Evolutionary conservation across 2,329 filamentous ascomycete genomes (phyloP), one percentile per base, ranked within the genome.

Genomic region (Akanthomyces dipterigenus): DNA sequence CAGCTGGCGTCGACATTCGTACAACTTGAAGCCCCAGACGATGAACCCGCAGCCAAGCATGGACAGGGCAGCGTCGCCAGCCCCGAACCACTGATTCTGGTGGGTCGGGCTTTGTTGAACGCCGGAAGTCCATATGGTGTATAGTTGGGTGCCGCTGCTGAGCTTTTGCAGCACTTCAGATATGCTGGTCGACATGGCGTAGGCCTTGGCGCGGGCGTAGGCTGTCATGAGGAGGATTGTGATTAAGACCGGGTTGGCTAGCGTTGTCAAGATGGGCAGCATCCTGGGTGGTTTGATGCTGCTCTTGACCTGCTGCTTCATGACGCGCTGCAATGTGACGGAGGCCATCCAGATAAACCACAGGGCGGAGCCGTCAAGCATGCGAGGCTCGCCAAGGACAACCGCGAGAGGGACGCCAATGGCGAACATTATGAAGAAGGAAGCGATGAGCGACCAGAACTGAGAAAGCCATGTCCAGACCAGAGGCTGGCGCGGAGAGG

Each of bases 11-110:
- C 79, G 78, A 68, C 78, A 81, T 64, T 81, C 79, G 65, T 77
- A 81, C 3, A 83, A 72, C 68, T 82, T 83, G 64, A 83, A 76
- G 0, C 80, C 80, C 80, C 80, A 83, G 3, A 76, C 72, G 3
- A 82, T 73, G 26, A 83, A 80, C 12, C 80, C 80, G 3, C 77
- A 75, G 65, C 82, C 78, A 3, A 83, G 77, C 3, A 82, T 67
- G 0, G 79, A 77, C 1, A 77, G 71, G 0, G 80, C 80, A 3
- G 77, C 68, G 63, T 82, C 80, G 9, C 80, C 80, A 0, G 80
- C 80, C 2, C 78, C 79, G 56, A 77, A 76, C 70, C 73, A 75
- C 1, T 58, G 3, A 62, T 64, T 31, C 70, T 68, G 3, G 55
- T 24, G 0, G 64, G 60, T 14, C 69, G 64, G 42, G 0, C 48